A percentile compares a stretch with the other conserved stretches of the same genome.
phyloP scores from a whole-genome alignment of 208 protist species.

The Crithidia bombi region DNA sequence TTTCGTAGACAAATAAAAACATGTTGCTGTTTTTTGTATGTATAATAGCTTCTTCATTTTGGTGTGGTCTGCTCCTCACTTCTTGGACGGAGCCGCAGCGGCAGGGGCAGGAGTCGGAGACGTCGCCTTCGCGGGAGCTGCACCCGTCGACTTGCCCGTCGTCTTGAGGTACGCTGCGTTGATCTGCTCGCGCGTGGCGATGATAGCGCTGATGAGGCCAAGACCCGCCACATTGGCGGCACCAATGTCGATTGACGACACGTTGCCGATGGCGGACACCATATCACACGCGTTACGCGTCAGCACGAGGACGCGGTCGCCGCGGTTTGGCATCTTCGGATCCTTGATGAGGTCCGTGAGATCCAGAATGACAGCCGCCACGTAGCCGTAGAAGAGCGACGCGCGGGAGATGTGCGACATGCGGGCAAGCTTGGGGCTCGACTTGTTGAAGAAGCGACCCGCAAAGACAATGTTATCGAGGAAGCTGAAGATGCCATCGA shows the following conservation, averaged over 20 bases:
- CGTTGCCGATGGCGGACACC: slow-evolving; percentile 66
- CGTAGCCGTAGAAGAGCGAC: slow-evolving; percentile 73
- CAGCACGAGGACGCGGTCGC: slow-evolving; percentile 47
- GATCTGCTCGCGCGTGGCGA: slow-evolving; percentile 64
- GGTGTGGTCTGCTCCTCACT: neutral
- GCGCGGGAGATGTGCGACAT: slow-evolving; percentile 50
- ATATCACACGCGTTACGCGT: slow-evolving; percentile 78
- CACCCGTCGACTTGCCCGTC: slow-evolving; percentile 15
- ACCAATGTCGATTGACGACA: slow-evolving; percentile 48
- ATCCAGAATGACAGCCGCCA: slow-evolving; percentile 59
- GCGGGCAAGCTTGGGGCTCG: slow-evolving; percentile 30
- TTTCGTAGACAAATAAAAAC: too few relatives aligned
- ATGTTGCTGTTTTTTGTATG: neutral
- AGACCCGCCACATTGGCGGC: slow-evolving; percentile 46
- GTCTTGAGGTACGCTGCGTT: slow-evolving; percentile 35
- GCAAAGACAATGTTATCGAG: slow-evolving; percentile 83
- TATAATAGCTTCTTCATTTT: neutral
- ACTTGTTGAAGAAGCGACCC: slow-evolving; percentile 49
- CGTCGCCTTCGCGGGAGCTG: slow-evolving; percentile 4
- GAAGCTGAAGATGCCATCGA: slow-evolving; percentile 79
- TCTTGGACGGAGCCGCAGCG: slow-evolving; percentile 11
- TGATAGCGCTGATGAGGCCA: slow-evolving; percentile 67
- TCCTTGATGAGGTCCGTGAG: slow-evolving; percentile 61
- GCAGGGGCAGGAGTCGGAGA: neutral
- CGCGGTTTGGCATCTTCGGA: slow-evolving; percentile 37